These are phyloP conservation scores for Phaeosphaeria sp. DNA, from an alignment of 2,329 filamentous ascomycete species.

Conservation along the genomic window DNA sequence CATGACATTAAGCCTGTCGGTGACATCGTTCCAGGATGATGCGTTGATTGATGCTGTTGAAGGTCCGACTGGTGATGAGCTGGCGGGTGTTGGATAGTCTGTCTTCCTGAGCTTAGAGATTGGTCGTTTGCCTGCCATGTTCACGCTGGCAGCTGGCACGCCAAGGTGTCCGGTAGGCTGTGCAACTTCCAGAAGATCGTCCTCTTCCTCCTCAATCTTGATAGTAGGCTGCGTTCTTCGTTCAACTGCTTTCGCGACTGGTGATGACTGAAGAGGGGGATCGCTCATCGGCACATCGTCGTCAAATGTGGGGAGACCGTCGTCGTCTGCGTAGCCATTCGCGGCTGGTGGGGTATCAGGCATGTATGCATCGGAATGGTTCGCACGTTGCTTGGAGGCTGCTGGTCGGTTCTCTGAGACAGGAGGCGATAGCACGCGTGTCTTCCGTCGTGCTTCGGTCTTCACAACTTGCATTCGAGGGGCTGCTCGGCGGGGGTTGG, in stretches of 20 bases:
- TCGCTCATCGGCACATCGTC: slow-evolving; percentile 87
- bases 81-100: slow-evolving; percentile 72
- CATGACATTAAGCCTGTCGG: slow-evolving; percentile 83
- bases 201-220: slow-evolving; percentile 72
- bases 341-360: slow-evolving; percentile 50
- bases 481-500: slow-evolving; percentile 67
- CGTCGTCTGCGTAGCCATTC: slow-evolving; percentile 56
- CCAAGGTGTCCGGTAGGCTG: slow-evolving; percentile 71
- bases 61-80: slow-evolving; percentile 75
- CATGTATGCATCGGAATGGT: slow-evolving; percentile 53
- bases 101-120: slow-evolving; percentile 75
- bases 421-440: slow-evolving; percentile 79
- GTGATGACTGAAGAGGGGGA: slow-evolving; percentile 79
- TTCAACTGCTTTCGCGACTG: slow-evolving; percentile 77
- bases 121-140: slow-evolving; percentile 81
- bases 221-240: slow-evolving; percentile 67
- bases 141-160: slow-evolving; percentile 74
- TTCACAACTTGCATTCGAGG: slow-evolving; percentile 70
- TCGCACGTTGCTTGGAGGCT: slow-evolving; percentile 24
- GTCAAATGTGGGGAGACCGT: slow-evolving; percentile 65
- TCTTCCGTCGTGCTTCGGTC: slow-evolving; percentile 78
- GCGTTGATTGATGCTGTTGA: slow-evolving; percentile 69
- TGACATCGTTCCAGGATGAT: slow-evolving; percentile 87
- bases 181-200: slow-evolving; percentile 85
- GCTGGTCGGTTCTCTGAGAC: slow-evolving; percentile 55